Conservation (phyloP, 306 rosid genomes). For the Luffa acutangula region DNA sequence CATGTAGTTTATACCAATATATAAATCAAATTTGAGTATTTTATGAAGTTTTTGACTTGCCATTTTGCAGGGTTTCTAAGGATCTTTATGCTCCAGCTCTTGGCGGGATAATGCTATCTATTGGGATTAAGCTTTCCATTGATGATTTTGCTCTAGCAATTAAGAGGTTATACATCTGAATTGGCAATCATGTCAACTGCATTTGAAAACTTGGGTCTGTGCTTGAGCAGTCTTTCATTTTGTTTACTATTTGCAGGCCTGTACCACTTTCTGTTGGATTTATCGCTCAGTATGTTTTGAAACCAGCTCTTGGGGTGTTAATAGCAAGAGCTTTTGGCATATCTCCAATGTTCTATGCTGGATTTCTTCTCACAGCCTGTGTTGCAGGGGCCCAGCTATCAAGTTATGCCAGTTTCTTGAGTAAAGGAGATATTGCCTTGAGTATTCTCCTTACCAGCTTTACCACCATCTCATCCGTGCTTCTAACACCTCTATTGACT, state of each 20-base stretch:
- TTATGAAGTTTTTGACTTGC: background rate
- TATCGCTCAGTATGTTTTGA: slow-evolving; percentile 63
- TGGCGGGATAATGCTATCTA: slow-evolving; percentile 98
- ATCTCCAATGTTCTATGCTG: slow-evolving; percentile 63
- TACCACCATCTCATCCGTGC: slow-evolving; percentile 78
- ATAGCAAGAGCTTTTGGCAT: slow-evolving; percentile 66
- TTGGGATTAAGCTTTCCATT: slow-evolving; percentile 76
- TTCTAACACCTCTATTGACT: slow-evolving; percentile 65
- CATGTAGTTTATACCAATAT: background rate
- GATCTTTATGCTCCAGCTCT: slow-evolving; percentile 94
- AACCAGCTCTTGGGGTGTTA: slow-evolving; percentile 73
- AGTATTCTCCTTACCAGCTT: slow-evolving; percentile 90
- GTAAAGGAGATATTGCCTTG: slow-evolving; percentile 92
- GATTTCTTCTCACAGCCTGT: slow-evolving; percentile 84
- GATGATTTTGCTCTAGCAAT: slow-evolving; percentile 90
- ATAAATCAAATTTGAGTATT: background rate
- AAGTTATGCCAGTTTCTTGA: slow-evolving; percentile 81
- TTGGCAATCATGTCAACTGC: slow-evolving; percentile 6
- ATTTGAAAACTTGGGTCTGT: slow-evolving; percentile 16
- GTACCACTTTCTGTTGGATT: slow-evolving; percentile 77
- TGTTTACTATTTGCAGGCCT: slow-evolving; percentile 59
- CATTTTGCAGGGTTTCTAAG: slow-evolving; percentile 77
- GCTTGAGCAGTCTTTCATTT: slow-evolving; percentile 22
- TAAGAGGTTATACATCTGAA: slow-evolving; percentile 35
- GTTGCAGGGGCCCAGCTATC: slow-evolving; percentile 97